A percentile compares a stretch with the other conserved stretches of the same genome.
Evolutionary conservation across 768 basidiomycete genomes (phyloP).

Genomic region (Mycena rebaudengoi): DNA sequence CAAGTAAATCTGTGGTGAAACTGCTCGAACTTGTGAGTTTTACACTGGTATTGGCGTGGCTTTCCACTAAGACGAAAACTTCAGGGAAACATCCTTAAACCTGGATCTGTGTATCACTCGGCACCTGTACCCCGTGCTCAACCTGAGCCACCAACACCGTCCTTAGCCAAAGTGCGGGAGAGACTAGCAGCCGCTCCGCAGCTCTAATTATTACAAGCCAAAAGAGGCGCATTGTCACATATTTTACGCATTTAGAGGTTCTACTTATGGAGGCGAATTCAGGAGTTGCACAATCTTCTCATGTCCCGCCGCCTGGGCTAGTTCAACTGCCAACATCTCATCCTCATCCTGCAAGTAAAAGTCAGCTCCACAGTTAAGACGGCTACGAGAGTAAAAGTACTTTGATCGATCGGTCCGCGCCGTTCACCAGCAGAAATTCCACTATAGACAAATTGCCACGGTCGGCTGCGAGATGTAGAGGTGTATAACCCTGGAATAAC

Average conservation of each 20-base stretch:
- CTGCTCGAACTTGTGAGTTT: conserved; percentile 80
- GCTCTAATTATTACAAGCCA: background rate
- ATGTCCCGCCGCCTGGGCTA: conserved; percentile 68
- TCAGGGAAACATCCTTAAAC: conserved; percentile 70
- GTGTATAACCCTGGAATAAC: conserved; percentile 78
- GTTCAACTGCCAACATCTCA: conserved; percentile 63
- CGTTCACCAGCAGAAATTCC: conserved; percentile 63
- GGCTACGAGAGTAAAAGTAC: conserved; percentile 44
- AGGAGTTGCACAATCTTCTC: conserved; percentile 55
- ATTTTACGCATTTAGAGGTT: background rate
- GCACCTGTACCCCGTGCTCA: conserved; percentile 33
- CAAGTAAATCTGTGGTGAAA: conserved; percentile 78
- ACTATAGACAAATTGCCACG: conserved; percentile 72
- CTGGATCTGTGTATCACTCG: conserved; percentile 64
- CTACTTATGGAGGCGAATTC: background rate
- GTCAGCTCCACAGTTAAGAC: background rate
- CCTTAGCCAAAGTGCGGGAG: conserved; percentile 15
- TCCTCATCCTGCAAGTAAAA: conserved; percentile 65
- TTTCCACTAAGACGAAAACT: background rate
- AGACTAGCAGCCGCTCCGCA: conserved; percentile 3
- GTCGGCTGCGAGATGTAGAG: conserved; percentile 88
- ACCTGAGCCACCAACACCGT: background rate
- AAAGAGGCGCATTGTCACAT: background rate
- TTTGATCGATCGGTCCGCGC: conserved; percentile 72
- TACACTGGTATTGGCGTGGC: conserved; percentile 7